Base-by-base conservation (phyloP, 2,329 filamentous ascomycete genomes). In the Penicillium decumbens region DNA sequence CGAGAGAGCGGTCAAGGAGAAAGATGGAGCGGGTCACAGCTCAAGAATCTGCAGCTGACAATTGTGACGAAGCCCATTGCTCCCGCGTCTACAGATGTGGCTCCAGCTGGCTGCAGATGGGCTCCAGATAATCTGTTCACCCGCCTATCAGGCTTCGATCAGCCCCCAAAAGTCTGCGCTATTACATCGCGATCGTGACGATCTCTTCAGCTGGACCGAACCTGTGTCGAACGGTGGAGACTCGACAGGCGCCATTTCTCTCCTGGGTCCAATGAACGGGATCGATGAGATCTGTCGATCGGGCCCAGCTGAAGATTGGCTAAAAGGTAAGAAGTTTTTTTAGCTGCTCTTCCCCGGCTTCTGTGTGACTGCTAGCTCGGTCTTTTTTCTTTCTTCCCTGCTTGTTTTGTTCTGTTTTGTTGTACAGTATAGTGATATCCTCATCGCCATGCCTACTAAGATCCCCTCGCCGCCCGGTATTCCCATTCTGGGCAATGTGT, bases 381-480 rank as follows among this genome's bases (percentile, higher is more conserved):
- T 4, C 10, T 32, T 38, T 40, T 3, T 28, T 45, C 23, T 28
- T 20, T 24, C 45, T 10, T 41, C 4, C 20, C 20, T 38, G 30
- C 27, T 37, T 30, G 23, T 29, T 9, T 42, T 45, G 12, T 35
- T 48, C 3, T 45, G 12, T 35, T 48, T 23, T 23, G 20, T 23
- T 52, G 39, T 54, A 44, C 49, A 53, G 15, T 46, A 41, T 37
- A 41, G 41, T 43, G 48, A 55, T 50, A 53, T 37, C 30, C 43
- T 28, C 27, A 20, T 37, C 52, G 60, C 37, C 23, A 73, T 73
- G 77, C 67, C 76, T 27, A 68, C 67, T 12, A 72, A 75, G 8
- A 80, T 81, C 41, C 78, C 78, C 10, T 70, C 73, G 46, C 78
- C 78, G 3, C 73, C 72, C 1, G 76, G 75, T 8, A 59, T 78